Evolutionary conservation across 2,329 filamentous ascomycete genomes (phyloP).

Genomic region (Alternaria arborescens): DNA sequence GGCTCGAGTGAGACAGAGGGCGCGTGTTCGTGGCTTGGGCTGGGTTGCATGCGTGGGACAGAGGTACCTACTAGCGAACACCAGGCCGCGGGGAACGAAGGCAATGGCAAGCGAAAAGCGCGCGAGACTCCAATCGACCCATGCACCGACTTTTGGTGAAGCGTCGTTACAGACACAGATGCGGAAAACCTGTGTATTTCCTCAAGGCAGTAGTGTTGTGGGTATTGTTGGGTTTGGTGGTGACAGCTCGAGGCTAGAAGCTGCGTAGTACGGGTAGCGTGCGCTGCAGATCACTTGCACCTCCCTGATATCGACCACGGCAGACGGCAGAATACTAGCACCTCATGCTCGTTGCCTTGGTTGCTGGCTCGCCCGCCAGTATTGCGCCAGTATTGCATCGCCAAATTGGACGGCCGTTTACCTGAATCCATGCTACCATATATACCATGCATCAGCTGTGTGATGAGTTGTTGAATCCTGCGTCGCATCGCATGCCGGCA

Average conservation of each 20-base stretch:
- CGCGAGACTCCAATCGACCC: slow-evolving; percentile 21
- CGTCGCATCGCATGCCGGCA: background rate
- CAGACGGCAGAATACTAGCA: background rate
- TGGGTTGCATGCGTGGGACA: slow-evolving; percentile 27
- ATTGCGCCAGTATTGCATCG: background rate
- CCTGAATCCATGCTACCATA: too few relatives aligned
- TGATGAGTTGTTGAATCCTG: background rate
- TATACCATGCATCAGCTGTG: background rate
- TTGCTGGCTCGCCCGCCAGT: too few relatives aligned
- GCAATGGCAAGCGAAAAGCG: slow-evolving; percentile 25
- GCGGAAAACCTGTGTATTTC: slow-evolving; percentile 4
- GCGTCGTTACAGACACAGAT: slow-evolving; percentile 29
- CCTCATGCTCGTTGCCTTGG: too few relatives aligned
- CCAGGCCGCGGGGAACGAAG: slow-evolving; percentile 14
- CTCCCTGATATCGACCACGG: slow-evolving; percentile 10
- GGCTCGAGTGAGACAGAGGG: slow-evolving; percentile 20
- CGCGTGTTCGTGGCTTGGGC: slow-evolving; percentile 24
- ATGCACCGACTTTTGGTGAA: slow-evolving; percentile 24
- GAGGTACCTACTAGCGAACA: slow-evolving; percentile 33
- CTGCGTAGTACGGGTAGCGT: slow-evolving; percentile 21
- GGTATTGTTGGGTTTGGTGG: slow-evolving; percentile 20
- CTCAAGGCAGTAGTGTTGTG: slow-evolving; percentile 11
- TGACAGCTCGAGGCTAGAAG: slow-evolving; percentile 19
- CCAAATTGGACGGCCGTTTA: background rate
- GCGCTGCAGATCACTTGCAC: slow-evolving; percentile 14